Conservation (phyloP, 2,329 filamentous ascomycete genomes). For the Fusarium concolor region DNA sequence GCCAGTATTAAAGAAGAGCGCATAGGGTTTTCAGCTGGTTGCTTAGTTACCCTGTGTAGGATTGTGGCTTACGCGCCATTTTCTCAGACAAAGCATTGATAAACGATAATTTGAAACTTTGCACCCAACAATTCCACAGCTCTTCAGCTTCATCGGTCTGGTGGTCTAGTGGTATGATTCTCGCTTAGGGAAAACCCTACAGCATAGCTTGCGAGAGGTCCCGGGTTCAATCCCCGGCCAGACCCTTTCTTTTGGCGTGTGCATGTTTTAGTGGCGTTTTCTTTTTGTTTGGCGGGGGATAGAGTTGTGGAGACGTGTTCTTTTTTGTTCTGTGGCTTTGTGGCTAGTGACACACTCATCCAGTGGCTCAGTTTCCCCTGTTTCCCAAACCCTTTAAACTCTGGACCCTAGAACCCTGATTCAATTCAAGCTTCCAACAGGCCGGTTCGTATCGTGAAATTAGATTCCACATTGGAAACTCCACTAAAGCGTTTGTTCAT, state of each 20-base stretch:
- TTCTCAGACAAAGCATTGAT: no score
- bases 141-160: conserved; percentile 49
- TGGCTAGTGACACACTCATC: not conserved
- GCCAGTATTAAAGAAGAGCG: no score
- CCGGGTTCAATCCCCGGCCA: conserved; percentile 61
- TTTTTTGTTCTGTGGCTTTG: not conserved
- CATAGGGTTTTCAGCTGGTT: no score
- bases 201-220: conserved; percentile 57
- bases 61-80: no score
- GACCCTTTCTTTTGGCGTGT: conserved; percentile 49
- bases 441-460: no score
- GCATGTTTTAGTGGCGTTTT: not conserved
- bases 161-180: conserved; percentile 78
- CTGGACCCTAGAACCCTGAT: no score
- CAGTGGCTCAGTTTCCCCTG: no score
- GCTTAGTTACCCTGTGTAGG: no score
- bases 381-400: no score
- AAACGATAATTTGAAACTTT: no score
- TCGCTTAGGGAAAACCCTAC: conserved; percentile 69
- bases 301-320: not conserved
- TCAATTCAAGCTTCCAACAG: not conserved
- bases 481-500: no score
- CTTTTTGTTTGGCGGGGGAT: not conserved
- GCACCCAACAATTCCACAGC: not conserved
- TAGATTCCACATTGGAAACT: no score